phyloP scores from a whole-genome alignment of 768 basidiomycete species.

The Chalciporus pseudorubinellus region DNA sequence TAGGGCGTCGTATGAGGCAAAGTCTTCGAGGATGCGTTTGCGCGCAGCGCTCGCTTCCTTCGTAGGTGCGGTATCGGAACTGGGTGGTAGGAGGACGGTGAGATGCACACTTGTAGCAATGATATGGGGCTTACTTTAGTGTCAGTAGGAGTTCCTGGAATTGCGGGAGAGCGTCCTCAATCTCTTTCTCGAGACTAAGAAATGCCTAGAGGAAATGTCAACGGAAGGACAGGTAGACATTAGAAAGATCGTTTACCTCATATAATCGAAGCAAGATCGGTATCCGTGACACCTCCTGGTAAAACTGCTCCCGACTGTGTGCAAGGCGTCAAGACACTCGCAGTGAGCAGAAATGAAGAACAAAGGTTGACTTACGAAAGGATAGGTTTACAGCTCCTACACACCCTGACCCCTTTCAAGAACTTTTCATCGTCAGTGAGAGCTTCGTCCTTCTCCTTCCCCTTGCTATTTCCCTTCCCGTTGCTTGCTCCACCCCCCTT shows the following conservation, averaged over 20 bases:
- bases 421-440: slow-evolving; percentile 74
- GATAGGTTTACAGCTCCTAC: slow-evolving; percentile 75
- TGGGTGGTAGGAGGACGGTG: slow-evolving; percentile 1
- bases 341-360: not conserved
- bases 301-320: slow-evolving; percentile 74
- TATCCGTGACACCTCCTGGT: slow-evolving; percentile 54
- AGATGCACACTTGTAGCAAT: slow-evolving; percentile 12
- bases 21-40: slow-evolving; percentile 80
- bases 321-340: not conserved
- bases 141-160: slow-evolving; percentile 83
- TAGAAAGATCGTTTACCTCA: slow-evolving; percentile 43
- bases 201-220: slow-evolving; percentile 49
- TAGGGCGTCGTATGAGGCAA: slow-evolving; percentile 85
- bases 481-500: slow-evolving; percentile 27
- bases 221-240: not conserved
- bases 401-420: slow-evolving; percentile 84
- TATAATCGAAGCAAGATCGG: slow-evolving; percentile 71
- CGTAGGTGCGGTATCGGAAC: slow-evolving; percentile 51
- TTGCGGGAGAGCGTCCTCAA: slow-evolving; percentile 82
- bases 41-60: slow-evolving; percentile 69
- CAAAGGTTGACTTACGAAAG: slow-evolving; percentile 63
- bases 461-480: slow-evolving; percentile 25
- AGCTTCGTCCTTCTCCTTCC: slow-evolving; percentile 38
- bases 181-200: slow-evolving; percentile 76
- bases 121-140: slow-evolving; percentile 47